Conservation (phyloP, 768 basidiomycete genomes). For the Dictyophora rubrovolvata region DNA sequence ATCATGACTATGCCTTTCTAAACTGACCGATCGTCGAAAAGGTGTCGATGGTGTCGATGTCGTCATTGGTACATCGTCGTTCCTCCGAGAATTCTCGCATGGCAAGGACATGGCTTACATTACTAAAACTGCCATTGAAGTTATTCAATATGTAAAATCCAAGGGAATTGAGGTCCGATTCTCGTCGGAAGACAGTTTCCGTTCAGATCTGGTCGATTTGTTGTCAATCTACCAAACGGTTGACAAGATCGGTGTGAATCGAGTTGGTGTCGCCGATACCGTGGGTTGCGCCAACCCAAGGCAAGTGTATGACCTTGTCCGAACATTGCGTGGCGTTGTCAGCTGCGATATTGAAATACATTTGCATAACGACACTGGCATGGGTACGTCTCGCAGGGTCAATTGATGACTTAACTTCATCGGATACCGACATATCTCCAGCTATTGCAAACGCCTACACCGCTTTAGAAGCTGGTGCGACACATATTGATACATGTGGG, state of each 20-base stretch:
- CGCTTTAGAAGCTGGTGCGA: slow-evolving; percentile 96
- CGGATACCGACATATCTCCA: slow-evolving; percentile 18
- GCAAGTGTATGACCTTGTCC: slow-evolving; percentile 96
- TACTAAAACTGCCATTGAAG: slow-evolving; percentile 97
- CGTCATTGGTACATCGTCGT: slow-evolving; percentile 97
- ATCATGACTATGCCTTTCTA: neutral
- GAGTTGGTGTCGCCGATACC: slow-evolving; percentile 98
- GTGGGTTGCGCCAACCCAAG: slow-evolving; percentile 98
- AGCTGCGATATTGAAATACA: slow-evolving; percentile 97
- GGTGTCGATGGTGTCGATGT: slow-evolving; percentile 99
- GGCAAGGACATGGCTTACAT: slow-evolving; percentile 99
- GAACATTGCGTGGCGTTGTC: slow-evolving; percentile 93
- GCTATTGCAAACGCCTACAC: slow-evolving; percentile 98
- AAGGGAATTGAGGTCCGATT: slow-evolving; percentile 99
- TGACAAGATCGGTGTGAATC: slow-evolving; percentile 97
- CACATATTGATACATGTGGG: slow-evolving; percentile 95
- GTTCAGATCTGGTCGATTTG: slow-evolving; percentile 97
- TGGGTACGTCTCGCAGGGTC: slow-evolving; percentile 45
- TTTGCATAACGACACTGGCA: slow-evolving; percentile 97
- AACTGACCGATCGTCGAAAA: slow-evolving; percentile 19
- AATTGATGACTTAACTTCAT: neutral
- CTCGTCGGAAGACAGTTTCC: slow-evolving; percentile 99
- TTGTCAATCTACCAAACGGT: slow-evolving; percentile 98
- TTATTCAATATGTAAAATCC: slow-evolving; percentile 98
- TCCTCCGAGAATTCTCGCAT: slow-evolving; percentile 98